A percentile compares a stretch with the other conserved stretches of the same genome.
phyloP scores from a whole-genome alignment of 768 basidiomycete species.

The Suillus weaverae region DNA sequence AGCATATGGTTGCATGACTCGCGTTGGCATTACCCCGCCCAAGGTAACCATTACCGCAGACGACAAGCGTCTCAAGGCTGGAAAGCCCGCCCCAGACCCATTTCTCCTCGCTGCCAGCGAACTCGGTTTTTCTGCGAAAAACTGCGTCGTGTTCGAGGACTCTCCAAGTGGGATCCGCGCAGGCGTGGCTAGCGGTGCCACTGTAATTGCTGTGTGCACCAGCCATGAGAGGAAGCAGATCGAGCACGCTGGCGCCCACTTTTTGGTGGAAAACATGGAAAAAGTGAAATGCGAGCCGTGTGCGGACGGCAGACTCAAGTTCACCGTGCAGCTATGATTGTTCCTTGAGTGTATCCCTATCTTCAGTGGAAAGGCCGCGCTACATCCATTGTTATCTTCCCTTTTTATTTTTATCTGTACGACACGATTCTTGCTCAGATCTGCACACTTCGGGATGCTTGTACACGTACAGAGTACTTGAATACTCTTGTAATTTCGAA shows the following conservation, averaged over 20 bases:
- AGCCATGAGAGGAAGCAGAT: slow-evolving; percentile 60
- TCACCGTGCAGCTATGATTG: slow-evolving; percentile 36
- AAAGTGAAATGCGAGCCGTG: slow-evolving; percentile 41
- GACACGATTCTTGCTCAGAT: background rate
- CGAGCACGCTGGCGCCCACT: slow-evolving; percentile 57
- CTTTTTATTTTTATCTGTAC: background rate
- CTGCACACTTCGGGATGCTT: background rate
- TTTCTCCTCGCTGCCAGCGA: slow-evolving; percentile 63
- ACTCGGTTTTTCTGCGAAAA: slow-evolving; percentile 53
- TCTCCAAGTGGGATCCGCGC: slow-evolving; percentile 65
- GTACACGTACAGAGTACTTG: background rate
- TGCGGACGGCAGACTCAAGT: slow-evolving; percentile 43
- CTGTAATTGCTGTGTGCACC: slow-evolving; percentile 74
- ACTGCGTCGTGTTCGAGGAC: slow-evolving; percentile 81
- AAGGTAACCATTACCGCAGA: slow-evolving; percentile 73
- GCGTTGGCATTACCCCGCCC: slow-evolving; percentile 68
- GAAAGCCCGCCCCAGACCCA: slow-evolving; percentile 63
- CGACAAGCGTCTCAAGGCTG: slow-evolving; percentile 68
- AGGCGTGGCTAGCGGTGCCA: slow-evolving; percentile 72
- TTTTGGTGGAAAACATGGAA: slow-evolving; percentile 56
- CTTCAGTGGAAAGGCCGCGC: background rate
- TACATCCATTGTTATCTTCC: no score
- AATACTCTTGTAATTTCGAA: background rate
- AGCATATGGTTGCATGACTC: slow-evolving; percentile 69
- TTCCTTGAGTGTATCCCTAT: background rate